Evolutionary conservation across 768 basidiomycete genomes (phyloP), one percentile per base, ranked within the genome.

Genomic region (Collybiopsis confluens): DNA sequence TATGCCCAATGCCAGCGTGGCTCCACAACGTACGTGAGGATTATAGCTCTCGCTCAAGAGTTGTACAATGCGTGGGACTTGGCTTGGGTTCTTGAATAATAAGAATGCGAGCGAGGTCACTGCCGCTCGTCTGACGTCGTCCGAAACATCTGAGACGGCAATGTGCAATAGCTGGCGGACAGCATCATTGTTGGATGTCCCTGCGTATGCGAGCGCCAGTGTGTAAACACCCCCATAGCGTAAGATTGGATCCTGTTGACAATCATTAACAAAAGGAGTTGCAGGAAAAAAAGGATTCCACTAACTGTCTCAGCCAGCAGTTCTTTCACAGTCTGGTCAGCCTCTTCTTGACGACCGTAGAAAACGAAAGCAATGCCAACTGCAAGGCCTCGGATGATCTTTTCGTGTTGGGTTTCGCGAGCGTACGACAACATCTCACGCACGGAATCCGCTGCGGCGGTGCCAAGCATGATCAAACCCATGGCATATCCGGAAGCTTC

Each of bases 191-290:
- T 95, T 90, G 28, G 93, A 85, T 7, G 96, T 98, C 51, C 96
- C 97, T 2, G 96, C 93, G 65, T 98, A 98, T 1, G 97, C 97
- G 16, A 98, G 77, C 1, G 95, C 97, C 33, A 98, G 78, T 2
- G 96, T 95, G 71, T 96, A 98, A 58, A 98, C 95, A 59, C 93
- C 97, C 40, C 97, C 97, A 64, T 98, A 99, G 54, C 97, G 90
- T 56, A 98, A 75, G 59, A 98, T 95, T 18, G 95, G 90, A 64
- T 99, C 96, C 95, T 97, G 13, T n/a, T 20, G 64, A 11, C 56
- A 54, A 59, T 58, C 40, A 54, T 24, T 56, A n/a, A n/a, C n/a
- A n/a, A n/a, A n/a, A n/a, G n/a, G 24, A 37, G 33, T 48, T 43
- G 54, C 36, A 43, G 20, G 15, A 9, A 40, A 27, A 7, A 43